A percentile compares a stretch with the other conserved stretches of the same genome.
Evolutionary conservation across 208 protist species (phyloP).

Genomic region (Porcisia hertigi): DNA sequence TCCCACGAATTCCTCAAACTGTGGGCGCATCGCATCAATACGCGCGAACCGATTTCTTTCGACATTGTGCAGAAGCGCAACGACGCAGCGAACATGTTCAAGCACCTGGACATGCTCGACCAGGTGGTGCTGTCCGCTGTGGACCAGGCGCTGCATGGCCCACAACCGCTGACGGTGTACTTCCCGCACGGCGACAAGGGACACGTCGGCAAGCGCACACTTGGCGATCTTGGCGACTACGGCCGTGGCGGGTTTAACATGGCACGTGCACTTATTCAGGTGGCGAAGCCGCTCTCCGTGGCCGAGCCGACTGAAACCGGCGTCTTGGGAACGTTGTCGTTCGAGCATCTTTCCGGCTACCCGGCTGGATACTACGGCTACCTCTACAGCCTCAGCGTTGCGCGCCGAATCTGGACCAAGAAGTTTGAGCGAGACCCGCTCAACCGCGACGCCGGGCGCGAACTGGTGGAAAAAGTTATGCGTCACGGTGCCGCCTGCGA

Average conservation of each 20-base stretch:
- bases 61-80: constrained; percentile 90
- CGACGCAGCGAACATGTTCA: constrained; percentile 85
- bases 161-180: constrained; percentile 88
- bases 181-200: constrained; percentile 76
- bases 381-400: constrained; percentile 89
- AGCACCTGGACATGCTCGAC: constrained; percentile 85
- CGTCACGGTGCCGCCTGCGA: constrained; percentile 84
- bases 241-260: constrained; percentile 81
- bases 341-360: constrained; percentile 92
- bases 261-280: constrained; percentile 75
- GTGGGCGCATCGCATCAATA: constrained; percentile 89
- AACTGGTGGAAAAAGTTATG: constrained; percentile 89
- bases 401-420: constrained; percentile 88
- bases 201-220: constrained; percentile 73
- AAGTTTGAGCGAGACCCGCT: constrained; percentile 90
- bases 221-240: constrained; percentile 77
- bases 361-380: constrained; percentile 93
- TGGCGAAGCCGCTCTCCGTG: constrained; percentile 78
- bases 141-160: constrained; percentile 88
- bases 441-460: constrained; percentile 78
- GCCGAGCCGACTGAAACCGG: constrained; percentile 71
- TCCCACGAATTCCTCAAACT: constrained; percentile 89
- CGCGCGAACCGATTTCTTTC: constrained; percentile 87
- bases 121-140: constrained; percentile 87
- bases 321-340: constrained; percentile 77